Evolutionary conservation across 768 basidiomycete genomes (phyloP), one percentile per base, ranked within the genome.

Genomic region (Serendipita sp.): DNA sequence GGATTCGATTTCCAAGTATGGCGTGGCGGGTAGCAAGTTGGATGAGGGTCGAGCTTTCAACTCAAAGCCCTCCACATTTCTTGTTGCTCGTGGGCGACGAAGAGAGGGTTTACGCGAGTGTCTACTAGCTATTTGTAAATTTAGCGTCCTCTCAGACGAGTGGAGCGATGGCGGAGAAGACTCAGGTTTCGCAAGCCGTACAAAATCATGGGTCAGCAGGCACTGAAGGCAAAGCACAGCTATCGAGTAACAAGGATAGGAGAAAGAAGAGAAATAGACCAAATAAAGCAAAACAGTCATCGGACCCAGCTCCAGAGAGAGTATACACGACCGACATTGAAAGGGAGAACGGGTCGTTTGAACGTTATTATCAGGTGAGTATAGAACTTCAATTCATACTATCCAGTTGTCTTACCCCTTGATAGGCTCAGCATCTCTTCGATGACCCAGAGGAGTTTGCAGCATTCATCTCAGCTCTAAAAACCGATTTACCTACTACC

Each of bases 401-500:
- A 13, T 18, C 31, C 37, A 43, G 43, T 43, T 8, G 29, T 37
- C 44, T 66, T 52, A 27, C 62, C 43, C 37, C 31, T 37, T 46
- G 63, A 23, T 43, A 76, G 76, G 68, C 83, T 0, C 94, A 96
- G 73, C 78, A 80, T 13, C 83, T 95, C 50, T 74, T 96, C 3
- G 75, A 83, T 0, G 83, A 85, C 6, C 70, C 66, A 0, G 80
- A 82, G 1, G 90, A 98, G 72, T 98, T 91, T 90, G 79, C 83
- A 0, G 55, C 67, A 0, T 87, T 97, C 65, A 73, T 92, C 67
- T 78, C 81, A 3, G 72, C 80, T 0, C 72, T 95, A 64, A 79
- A 81, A 46, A 76, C 76, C 31, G 88, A 89, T 43, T 76, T 98
- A 44, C 96, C 96, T 2, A 95, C 91, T 0, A 96, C 94, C 0